A percentile compares a stretch with the other conserved stretches of the same genome.
Conservation (phyloP, 176 grass and related monocot genomes). For the Carex parvula region DNA sequence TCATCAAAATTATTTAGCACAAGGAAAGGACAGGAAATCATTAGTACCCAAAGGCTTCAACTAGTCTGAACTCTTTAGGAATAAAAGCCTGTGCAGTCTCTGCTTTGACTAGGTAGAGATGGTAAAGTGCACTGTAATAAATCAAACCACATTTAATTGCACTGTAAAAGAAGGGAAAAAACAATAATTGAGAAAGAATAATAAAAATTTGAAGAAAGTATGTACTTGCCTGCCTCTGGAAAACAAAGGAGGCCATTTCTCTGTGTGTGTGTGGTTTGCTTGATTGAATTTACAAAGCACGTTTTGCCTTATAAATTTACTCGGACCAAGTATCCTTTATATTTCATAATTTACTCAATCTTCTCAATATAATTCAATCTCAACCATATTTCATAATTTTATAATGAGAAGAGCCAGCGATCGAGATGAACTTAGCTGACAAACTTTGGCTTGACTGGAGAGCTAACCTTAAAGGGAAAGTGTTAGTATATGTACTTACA, state of each 20-base stretch:
- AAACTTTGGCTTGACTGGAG: background rate
- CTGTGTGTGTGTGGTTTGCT: no score
- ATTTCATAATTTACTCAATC: no score
- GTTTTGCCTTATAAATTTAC: no score
- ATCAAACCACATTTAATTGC: constrained; percentile 10
- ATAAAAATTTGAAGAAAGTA: background rate
- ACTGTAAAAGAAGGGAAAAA: background rate
- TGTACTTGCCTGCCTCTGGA: no score
- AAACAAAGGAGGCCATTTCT: no score
- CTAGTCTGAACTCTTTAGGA: constrained; percentile 68
- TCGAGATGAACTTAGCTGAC: no score
- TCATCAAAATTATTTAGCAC: no score
- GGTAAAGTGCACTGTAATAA: constrained; percentile 64
- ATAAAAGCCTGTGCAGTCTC: constrained; percentile 79
- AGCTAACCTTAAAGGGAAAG: constrained; percentile 14
- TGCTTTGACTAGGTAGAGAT: constrained; percentile 93
- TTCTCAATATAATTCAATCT: no score
- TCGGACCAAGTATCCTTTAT: no score
- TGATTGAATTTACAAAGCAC: no score
- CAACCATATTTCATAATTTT: no score
- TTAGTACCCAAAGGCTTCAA: constrained; percentile 76
- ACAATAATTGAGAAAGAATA: background rate
- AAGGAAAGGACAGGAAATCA: background rate
- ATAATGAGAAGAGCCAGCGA: no score
- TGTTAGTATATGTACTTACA: constrained; percentile 56